Evolutionary conservation across 306 rosid genomes (phyloP), one percentile per base, ranked within the genome.

Genomic region (Castanea crenata): DNA sequence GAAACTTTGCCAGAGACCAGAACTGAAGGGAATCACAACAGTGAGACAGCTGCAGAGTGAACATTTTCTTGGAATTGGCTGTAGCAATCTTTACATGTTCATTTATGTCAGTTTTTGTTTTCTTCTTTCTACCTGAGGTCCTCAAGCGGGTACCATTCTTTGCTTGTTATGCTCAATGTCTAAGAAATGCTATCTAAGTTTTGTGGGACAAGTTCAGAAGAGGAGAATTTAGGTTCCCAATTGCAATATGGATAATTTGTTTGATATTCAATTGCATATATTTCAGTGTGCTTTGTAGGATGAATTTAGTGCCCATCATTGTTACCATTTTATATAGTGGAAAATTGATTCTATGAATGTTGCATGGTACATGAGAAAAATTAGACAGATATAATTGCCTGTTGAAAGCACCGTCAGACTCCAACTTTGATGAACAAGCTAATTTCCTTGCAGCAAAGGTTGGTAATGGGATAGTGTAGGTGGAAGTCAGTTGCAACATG

Each of bases 1-100:
- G 95, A 76, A 62, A 91, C 92, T 77, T 84, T 90, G 80, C 94
- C 90, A 1, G 92, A 89, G 70, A 85, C 85, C 86, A 86, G 76
- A 76, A 76, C 79, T 1, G 90, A 85, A 76, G 86, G 81, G 83
- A 85, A 69, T 72, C 79, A 55, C 80, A 78, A 61, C 3, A 88
- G 82, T 83, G 83, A 29, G 76, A 70, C 82, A 52, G 83, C 97
- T 55, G 82, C 88, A 49, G 91, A 85, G 91, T 87, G 84, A 90
- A 90, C 75, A 20, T 70, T 61, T 49, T 64, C 41, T 83, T 64
- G 71, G 80, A 64, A 21, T 35, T 35, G 18, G 5, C 55, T 74
- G 74, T 58, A 58, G 15, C 61, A 71, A 76, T 83, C 52, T 46
- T 62, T 79, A 23, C 34, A 12, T 55, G 23, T 74, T 78, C 76